These are phyloP conservation scores for Penicillium roqueforti DNA, from an alignment of 495 filamentous ascomycete genomes.

Conservation along the genomic window DNA sequence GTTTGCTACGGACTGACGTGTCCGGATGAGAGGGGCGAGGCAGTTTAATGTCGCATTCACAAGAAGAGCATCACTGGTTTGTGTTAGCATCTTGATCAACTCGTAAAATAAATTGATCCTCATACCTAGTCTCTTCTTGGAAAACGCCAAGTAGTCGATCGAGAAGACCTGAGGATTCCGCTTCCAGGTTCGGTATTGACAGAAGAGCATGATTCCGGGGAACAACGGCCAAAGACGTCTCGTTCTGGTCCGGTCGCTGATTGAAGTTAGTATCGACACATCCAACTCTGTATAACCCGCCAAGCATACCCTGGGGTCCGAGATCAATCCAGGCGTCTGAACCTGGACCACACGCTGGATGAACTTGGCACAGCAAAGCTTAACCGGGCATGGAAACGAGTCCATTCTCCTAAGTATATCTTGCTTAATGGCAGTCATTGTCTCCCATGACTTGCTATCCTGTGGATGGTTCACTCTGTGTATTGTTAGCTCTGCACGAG, in stretches of 20 bases:
- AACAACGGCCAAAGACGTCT: slow-evolving; percentile 81
- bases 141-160: slow-evolving; percentile 85
- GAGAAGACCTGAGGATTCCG: slow-evolving; percentile 82
- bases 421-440: slow-evolving; percentile 82
- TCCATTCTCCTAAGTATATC: slow-evolving; percentile 89
- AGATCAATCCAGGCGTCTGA: slow-evolving; percentile 77
- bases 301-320: slow-evolving; percentile 74
- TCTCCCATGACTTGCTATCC: slow-evolving; percentile 77
- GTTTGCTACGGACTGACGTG: slow-evolving; percentile 71
- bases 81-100: slow-evolving; percentile 9
- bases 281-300: background rate
- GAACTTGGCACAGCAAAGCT: slow-evolving; percentile 95
- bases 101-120: background rate
- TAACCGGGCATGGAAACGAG: slow-evolving; percentile 66
- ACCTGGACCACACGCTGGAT: slow-evolving; percentile 87
- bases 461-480: slow-evolving; percentile 76
- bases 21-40: slow-evolving; percentile 72
- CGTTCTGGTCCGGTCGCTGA: slow-evolving; percentile 77
- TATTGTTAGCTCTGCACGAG: slow-evolving; percentile 27
- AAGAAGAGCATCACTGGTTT: slow-evolving; percentile 73
- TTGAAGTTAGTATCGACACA: slow-evolving; percentile 25
- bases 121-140: slow-evolving; percentile 78
- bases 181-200: slow-evolving; percentile 74
- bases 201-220: slow-evolving; percentile 76
- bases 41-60: slow-evolving; percentile 90